These are phyloP conservation scores for Mucor lusitanicus DNA, from an alignment of 371 early-diverging fungal genomes.

Conservation along the genomic window DNA sequence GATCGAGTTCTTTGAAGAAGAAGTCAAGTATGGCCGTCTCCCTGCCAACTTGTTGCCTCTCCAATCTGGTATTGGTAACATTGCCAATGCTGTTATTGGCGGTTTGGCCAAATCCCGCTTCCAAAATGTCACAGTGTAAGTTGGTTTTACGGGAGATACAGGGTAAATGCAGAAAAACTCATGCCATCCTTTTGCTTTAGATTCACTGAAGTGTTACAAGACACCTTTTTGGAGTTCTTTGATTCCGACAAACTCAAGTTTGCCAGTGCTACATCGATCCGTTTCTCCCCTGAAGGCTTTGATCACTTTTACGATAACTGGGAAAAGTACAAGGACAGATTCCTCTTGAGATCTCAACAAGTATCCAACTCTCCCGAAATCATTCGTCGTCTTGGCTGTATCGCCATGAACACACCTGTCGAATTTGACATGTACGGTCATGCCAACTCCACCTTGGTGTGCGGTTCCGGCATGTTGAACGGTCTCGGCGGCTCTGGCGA, in stretches of 20 bases:
- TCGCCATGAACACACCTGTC: conserved; percentile 62
- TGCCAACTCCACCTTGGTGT: conserved; percentile 55
- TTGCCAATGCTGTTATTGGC: conserved; percentile 58
- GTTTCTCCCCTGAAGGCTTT: conserved; percentile 58
- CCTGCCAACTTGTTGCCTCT: conserved; percentile 50
- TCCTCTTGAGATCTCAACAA: conserved; percentile 55
- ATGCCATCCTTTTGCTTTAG: conserved; percentile 18
- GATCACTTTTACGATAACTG: conserved; percentile 54
- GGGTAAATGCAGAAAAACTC: conserved; percentile 8
- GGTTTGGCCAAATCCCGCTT: conserved; percentile 53
- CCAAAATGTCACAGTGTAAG: conserved; percentile 56
- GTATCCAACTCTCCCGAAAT: conserved; percentile 58
- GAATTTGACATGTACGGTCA: conserved; percentile 61
- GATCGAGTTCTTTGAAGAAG: conserved; percentile 55
- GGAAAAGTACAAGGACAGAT: conserved; percentile 48
- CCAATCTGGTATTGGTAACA: conserved; percentile 61
- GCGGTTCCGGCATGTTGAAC: conserved; percentile 58
- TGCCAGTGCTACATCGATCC: conserved; percentile 57
- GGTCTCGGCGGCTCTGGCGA: conserved; percentile 58
- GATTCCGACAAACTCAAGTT: conserved; percentile 54
- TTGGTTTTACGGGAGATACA: background rate
- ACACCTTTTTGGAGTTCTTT: conserved; percentile 58
- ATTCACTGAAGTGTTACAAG: conserved; percentile 53
- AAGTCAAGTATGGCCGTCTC: conserved; percentile 54
- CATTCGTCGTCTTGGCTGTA: conserved; percentile 56